Evolutionary conservation across 768 basidiomycete species (phyloP).

Genomic region (Rhizopogon vinicolor): DNA sequence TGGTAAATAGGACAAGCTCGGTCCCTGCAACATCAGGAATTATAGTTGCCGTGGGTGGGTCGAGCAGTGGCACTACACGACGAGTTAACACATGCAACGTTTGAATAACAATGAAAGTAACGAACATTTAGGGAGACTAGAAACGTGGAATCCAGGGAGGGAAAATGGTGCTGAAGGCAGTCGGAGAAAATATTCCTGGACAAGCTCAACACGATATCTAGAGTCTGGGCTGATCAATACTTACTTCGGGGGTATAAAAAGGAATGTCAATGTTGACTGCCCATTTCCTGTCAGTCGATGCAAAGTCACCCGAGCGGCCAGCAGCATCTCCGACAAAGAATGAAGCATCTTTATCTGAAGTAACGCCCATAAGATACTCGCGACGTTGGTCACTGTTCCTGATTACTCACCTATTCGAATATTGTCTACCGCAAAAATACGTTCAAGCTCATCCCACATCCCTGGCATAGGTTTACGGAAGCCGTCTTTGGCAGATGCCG

Average conservation of each 20-base stretch:
- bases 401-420: slow-evolving; percentile 56
- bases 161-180: slow-evolving; percentile 35
- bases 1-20: slow-evolving; percentile 60
- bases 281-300: slow-evolving; percentile 82
- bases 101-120: slow-evolving; percentile 1
- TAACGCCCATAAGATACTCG: neutral
- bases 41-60: slow-evolving; percentile 15
- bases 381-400: neutral
- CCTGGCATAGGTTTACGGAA: slow-evolving; percentile 87
- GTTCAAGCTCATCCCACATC: slow-evolving; percentile 75
- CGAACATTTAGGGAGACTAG: slow-evolving; percentile 31
- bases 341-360: slow-evolving; percentile 57
- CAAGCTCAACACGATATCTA: slow-evolving; percentile 1
- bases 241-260: slow-evolving; percentile 85
- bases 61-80: slow-evolving; percentile 35
- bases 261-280: slow-evolving; percentile 69
- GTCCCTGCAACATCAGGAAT: slow-evolving; percentile 9
- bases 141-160: slow-evolving; percentile 69
- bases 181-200: slow-evolving; percentile 79
- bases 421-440: slow-evolving; percentile 51
- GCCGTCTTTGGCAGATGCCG: slow-evolving; percentile 68
- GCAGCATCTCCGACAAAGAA: slow-evolving; percentile 92
- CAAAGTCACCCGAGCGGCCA: slow-evolving; percentile 72
- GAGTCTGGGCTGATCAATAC: neutral
- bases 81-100: neutral